These are phyloP conservation scores for Cladosporium sp. DNA, from an alignment of 2,329 filamentous ascomycete species.

Conservation along the genomic window DNA sequence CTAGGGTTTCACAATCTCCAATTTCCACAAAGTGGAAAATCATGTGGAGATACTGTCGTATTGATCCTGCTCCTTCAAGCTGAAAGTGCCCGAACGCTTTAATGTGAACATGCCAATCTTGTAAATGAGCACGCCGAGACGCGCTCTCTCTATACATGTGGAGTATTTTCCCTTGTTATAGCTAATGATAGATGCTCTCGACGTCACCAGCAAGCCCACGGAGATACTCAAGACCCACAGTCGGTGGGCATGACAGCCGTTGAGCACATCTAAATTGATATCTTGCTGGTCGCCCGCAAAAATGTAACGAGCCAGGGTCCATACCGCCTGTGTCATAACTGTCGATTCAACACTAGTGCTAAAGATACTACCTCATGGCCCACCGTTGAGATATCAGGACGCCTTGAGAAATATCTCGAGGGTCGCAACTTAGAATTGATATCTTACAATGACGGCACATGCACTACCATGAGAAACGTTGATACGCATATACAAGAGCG, in stretches of 20 bases:
- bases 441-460: background rate
- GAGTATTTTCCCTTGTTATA: background rate
- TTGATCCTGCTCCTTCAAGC: constrained; percentile 3
- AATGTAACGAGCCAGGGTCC: background rate
- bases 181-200: background rate
- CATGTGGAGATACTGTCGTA: constrained; percentile 2
- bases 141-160: background rate
- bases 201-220: background rate
- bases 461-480: background rate
- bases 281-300: background rate
- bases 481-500: background rate
- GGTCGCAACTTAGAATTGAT: background rate
- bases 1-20: background rate
- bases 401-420: background rate
- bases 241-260: background rate
- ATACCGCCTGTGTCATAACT: background rate
- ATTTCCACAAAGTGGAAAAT: background rate
- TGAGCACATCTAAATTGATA: background rate
- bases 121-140: background rate
- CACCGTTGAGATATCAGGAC: background rate
- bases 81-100: background rate
- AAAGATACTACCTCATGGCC: background rate
- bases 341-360: background rate
- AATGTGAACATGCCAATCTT: background rate
- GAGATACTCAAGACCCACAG: background rate